Base-by-base conservation (phyloP, 257 asterid species). In the Primulina eburnea region DNA sequence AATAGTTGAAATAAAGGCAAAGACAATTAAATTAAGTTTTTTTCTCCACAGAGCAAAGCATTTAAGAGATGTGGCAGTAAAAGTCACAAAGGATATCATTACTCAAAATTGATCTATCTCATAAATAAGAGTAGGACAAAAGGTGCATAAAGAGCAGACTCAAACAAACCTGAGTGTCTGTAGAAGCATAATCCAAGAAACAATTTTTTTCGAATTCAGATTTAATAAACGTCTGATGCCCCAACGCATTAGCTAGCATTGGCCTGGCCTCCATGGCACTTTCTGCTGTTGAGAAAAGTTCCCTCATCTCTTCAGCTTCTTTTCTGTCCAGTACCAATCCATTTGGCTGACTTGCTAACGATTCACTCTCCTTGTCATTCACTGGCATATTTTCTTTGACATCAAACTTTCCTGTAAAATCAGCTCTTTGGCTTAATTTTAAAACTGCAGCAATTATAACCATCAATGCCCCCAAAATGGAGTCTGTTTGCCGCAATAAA, bases 221-320 rank as follows among this genome's bases (percentile, higher is more conserved):
- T 80, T 89, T 89, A 61, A 94, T 89, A 77, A 94, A 94, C 38
- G 96, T 91, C 2, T 96, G 95, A 77, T 94, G 99, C 64, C 99
- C 99, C 84, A 89, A 69, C 20, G 99, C 90, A 64, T 91, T 89
- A 11, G 96, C 99, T 43, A 94, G 82, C 97, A 94, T 79, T 37
- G 99, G 97, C 99, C 99, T 91, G 62, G 99, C 99, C 79, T 94
- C 99, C 97, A 91, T 91, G 71, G 99, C 99, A 85, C 96, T 94
- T 84, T 94, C 99, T 50, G 97, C 99, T 16, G 89, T 91, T 33
- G 92, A 87, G 80, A 94, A 94, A 50, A 94, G 91, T 63, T 82
- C 87, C 87, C 83, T 89, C 99, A 94, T 94, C 81, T 94, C 97
- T 79, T 91, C 97, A 69, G 92, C 89, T 79, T 89, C 87, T 80